Base-by-base conservation (phyloP, 2,329 filamentous ascomycete genomes). In the Huntiella moniliformis region DNA sequence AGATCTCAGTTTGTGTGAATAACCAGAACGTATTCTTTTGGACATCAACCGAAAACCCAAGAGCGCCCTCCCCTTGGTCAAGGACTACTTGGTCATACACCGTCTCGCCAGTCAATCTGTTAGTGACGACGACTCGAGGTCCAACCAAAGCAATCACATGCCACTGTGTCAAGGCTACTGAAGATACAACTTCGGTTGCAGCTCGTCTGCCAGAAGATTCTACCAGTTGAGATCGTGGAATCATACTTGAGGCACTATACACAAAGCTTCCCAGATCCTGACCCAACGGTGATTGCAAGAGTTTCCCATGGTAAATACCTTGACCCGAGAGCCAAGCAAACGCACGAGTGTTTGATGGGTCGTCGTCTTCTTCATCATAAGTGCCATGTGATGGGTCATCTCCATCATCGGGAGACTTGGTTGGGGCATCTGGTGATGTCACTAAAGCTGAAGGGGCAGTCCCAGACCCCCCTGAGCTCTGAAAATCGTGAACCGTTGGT, bases 21-120 rank as follows among this genome's bases (percentile, higher is more conserved):
- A 98, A 71, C 91, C 92, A 98, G 58, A 88, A 95, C 0, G 91
- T 98, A 56, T 88, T 92, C 66, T 95, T 94, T 60, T 91, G 88
- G 50, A 82, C 73, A 60, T 98, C 91, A 6, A 88, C 79, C 43
- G 86, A 79, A 13, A 98, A 71, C 0, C 83, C 86, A n/a, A 98
- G 66, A 4, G 79, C 76, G 54, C 71, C 78, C 54, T 94, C 82
- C 0, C 81, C 82, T 4, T 76, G 71, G 46, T 88, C 81, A 11
- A 96, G 67, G 4, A 98, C 80, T 16, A 78, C 69, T 60, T 96
- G 86, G 58, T 95, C 84, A 54, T 91, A 92, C 1, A 94, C 81
- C 41, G 88, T 68, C 44, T 79, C 75, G 22, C 88, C 85, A 36
- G 87, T 91, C 40, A 98, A 70, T 31, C 86, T 74, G 57, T 96